These are phyloP conservation scores for Boeremia exigua DNA, from an alignment of 2,329 filamentous ascomycete genomes.

Conservation along the genomic window DNA sequence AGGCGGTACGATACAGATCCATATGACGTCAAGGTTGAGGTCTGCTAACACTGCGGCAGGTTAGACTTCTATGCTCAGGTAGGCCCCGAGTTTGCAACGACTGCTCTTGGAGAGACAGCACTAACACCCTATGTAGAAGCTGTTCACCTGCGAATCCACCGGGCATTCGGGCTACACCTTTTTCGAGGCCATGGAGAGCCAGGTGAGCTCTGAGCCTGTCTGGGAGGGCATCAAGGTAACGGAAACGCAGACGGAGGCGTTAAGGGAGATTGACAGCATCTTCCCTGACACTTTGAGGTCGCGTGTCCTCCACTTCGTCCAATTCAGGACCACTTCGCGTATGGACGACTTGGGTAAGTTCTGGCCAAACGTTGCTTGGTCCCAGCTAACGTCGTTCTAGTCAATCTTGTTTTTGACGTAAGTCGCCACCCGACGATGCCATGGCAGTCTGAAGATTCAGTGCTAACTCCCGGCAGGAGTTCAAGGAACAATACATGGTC, in stretches of 20 bases:
- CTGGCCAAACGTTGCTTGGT: slow-evolving; percentile 14
- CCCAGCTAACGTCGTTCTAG: slow-evolving; percentile 37
- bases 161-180: slow-evolving; percentile 90
- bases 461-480: slow-evolving; percentile 33
- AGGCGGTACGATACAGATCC: slow-evolving; percentile 66
- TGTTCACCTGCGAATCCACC: slow-evolving; percentile 95
- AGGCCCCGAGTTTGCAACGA: slow-evolving; percentile 37
- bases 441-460: neutral
- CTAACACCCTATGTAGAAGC: slow-evolving; percentile 62
- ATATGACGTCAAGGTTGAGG: slow-evolving; percentile 28
- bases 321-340: slow-evolving; percentile 82
- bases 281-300: slow-evolving; percentile 92
- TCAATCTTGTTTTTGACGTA: slow-evolving; percentile 43
- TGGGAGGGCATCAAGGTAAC: slow-evolving; percentile 39
- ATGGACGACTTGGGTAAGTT: slow-evolving; percentile 78
- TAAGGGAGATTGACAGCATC: slow-evolving; percentile 85
- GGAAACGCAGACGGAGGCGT: slow-evolving; percentile 62
- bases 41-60: slow-evolving; percentile 54
- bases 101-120: neutral
- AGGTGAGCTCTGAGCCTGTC: slow-evolving; percentile 65
- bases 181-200: slow-evolving; percentile 89
- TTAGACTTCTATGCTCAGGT: slow-evolving; percentile 95
- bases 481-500: slow-evolving; percentile 43
- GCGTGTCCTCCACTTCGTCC: slow-evolving; percentile 86
- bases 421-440: neutral